Evolutionary conservation across 768 basidiomycete genomes (phyloP).

Genomic region (Lyophyllum shimeji): DNA sequence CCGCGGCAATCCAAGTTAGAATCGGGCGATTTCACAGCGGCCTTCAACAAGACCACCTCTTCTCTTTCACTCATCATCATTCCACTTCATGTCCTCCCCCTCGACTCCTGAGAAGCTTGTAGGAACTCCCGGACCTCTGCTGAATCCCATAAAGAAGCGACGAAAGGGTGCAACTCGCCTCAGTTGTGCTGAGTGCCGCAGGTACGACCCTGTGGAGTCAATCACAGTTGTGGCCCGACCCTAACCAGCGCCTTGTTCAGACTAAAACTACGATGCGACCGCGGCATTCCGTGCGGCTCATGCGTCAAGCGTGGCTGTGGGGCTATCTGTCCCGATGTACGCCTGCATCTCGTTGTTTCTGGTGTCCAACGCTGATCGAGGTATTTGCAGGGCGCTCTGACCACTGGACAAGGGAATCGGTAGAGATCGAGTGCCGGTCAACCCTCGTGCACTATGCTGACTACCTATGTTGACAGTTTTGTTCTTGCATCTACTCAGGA

Average conservation of each 20-base stretch:
- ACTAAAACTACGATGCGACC: conserved; percentile 73
- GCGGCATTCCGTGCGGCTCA: conserved; percentile 73
- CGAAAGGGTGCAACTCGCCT: conserved; percentile 74
- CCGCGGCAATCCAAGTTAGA: conserved; percentile 14
- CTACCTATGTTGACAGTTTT: conserved; percentile 45
- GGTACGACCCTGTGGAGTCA: conserved; percentile 37
- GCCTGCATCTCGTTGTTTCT: neutral
- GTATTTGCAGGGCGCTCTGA: conserved; percentile 59
- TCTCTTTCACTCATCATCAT: conserved; percentile 23
- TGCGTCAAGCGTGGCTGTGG: conserved; percentile 81
- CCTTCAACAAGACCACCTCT: conserved; percentile 9
- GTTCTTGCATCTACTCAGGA: conserved; percentile 80
- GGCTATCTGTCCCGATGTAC: conserved; percentile 81
- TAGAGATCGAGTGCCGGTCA: conserved; percentile 24
- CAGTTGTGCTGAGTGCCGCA: conserved; percentile 79
- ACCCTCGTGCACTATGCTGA: neutral
- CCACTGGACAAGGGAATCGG: conserved; percentile 84
- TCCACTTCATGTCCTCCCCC: conserved; percentile 33
- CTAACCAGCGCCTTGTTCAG: conserved; percentile 29
- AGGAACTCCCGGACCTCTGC: conserved; percentile 16
- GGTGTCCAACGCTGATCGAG: neutral
- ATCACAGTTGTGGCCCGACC: neutral
- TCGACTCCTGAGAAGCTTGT: conserved; percentile 29
- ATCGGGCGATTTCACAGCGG: neutral
- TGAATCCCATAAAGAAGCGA: conserved; percentile 51